phyloP scores from a whole-genome alignment of 2,329 filamentous ascomycete genomes.

The Calonectria montana region DNA sequence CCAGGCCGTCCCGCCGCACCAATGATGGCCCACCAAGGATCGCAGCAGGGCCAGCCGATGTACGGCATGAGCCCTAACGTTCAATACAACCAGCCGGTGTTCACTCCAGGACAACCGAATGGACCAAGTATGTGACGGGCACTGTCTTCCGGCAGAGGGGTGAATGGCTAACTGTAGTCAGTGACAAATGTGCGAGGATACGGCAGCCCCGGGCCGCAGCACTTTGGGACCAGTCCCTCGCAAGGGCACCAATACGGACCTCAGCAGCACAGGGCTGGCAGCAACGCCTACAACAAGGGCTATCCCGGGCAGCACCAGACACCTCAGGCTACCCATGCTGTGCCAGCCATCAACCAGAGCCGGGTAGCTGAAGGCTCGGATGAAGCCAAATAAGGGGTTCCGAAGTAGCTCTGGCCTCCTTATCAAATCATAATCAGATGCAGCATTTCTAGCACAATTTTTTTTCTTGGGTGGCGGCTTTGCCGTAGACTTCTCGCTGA shows the following conservation, averaged over 20 bases:
- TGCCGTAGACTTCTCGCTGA: conserved; percentile 34
- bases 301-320: conserved; percentile 58
- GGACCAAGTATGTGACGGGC: conserved; percentile 75
- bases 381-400: conserved; percentile 55
- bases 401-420: conserved; percentile 25
- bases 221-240: conserved; percentile 74
- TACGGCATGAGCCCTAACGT: conserved; percentile 82
- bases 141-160: conserved; percentile 22
- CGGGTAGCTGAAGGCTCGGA: conserved; percentile 54
- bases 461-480: conserved; percentile 38
- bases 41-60: conserved; percentile 86
- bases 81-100: conserved; percentile 81
- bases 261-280: conserved; percentile 66
- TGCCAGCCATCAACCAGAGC: conserved; percentile 47
- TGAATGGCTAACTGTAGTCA: conserved; percentile 56
- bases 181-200: conserved; percentile 72
- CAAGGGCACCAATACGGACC: conserved; percentile 72
- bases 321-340: conserved; percentile 49
- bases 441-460: conserved; percentile 37
- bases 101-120: conserved; percentile 73
- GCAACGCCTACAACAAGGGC: conserved; percentile 65
- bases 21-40: conserved; percentile 96
- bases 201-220: conserved; percentile 68
- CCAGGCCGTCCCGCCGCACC: conserved; percentile 82
- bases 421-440: conserved; percentile 33